Percentiles rank a stretch among this genome's conserved stretches.
phyloP scores from a whole-genome alignment of 768 basidiomycete genomes.

The Leccinum disarticulatum region DNA sequence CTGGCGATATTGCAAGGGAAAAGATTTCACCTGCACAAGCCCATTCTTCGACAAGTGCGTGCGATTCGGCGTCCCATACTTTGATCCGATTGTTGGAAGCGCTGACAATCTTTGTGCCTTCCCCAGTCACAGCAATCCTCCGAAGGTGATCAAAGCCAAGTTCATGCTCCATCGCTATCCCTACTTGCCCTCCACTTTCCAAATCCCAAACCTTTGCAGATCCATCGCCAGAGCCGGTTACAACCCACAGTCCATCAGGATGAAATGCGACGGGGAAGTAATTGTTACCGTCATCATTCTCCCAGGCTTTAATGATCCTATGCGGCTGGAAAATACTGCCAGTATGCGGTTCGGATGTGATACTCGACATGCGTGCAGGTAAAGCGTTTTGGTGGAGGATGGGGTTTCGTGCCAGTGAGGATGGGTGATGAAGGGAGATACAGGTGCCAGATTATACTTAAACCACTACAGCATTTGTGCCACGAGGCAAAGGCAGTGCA shows the following conservation, averaged over 20 bases:
- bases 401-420: no score
- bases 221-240: background rate
- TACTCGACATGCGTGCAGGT: no score
- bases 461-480: no score
- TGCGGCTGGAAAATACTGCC: no score
- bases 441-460: no score
- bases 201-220: background rate
- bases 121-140: background rate
- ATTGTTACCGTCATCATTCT: no score
- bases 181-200: background rate
- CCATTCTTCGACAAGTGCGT: background rate
- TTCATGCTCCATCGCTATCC: background rate
- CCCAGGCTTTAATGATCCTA: no score
- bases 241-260: background rate
- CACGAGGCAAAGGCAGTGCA: no score
- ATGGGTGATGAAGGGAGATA: no score
- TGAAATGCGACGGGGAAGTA: background rate
- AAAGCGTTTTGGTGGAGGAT: no score
- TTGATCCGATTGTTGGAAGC: background rate
- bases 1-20: background rate
- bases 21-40: accelerated
- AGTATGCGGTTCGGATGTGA: no score
- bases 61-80: background rate
- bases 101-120: background rate
- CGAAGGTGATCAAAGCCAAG: background rate